Conservation (phyloP, 768 basidiomycete genomes). For the Leccinum barrowsii region DNA sequence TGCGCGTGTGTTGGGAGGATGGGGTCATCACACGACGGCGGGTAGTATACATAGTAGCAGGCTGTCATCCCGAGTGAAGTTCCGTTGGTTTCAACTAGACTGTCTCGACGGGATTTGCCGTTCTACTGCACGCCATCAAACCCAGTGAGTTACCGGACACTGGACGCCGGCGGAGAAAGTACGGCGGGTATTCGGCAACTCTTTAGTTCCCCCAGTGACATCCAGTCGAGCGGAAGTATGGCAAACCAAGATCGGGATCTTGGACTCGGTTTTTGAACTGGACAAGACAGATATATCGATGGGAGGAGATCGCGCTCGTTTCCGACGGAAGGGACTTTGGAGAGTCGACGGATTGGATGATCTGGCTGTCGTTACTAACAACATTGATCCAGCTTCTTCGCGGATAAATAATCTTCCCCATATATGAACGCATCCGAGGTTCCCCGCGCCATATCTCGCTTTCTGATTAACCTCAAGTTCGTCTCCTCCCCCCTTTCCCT, state of each 20-base stretch:
- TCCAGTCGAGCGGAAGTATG: neutral
- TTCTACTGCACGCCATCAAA: neutral
- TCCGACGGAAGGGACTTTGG: neutral
- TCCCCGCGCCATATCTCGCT: slow-evolving; percentile 18
- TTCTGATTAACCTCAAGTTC: neutral
- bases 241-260: neutral
- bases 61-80: neutral
- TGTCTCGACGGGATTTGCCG: neutral
- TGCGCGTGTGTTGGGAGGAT: neutral
- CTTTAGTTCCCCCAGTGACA: neutral
- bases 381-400: slow-evolving; percentile 14
- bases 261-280: neutral
- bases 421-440: slow-evolving; percentile 14
- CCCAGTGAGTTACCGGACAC: neutral
- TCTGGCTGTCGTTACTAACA: slow-evolving; percentile 2
- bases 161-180: neutral
- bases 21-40: neutral
- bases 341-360: neutral
- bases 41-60: neutral
- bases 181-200: neutral
- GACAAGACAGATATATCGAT: neutral
- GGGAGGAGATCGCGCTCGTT: neutral
- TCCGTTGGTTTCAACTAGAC: neutral
- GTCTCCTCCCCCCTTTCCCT: neutral
- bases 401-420: slow-evolving; percentile 14